Evolutionary conservation across 345 rosid species (phyloP), one percentile per base, ranked within the genome.

Genomic region (Salix arbutifolia): DNA sequence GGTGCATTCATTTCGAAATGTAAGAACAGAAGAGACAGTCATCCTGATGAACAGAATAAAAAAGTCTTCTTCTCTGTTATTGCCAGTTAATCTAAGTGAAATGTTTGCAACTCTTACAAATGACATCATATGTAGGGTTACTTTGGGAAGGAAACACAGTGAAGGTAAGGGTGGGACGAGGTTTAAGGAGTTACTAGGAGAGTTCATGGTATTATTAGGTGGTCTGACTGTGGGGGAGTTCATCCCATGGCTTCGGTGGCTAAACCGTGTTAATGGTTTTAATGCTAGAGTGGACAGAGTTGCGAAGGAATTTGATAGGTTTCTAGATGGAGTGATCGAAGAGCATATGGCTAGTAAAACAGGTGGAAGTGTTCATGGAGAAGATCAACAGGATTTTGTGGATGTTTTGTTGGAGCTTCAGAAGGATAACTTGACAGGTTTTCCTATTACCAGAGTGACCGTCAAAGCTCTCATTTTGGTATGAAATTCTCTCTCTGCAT

Each of bases 231-330:
- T 86, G 0, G 91, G 92, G 21, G 90, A 84, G 42, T 90, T 66
- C 70, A 74, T 92, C 50, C 93, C 92, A 28, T 86, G 87, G 83
- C 87, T 90, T 35, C 81, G 77, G 16, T 89, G 91, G 92, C 31
- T 86, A 8, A 83, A 78, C 66, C 21, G 61, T 77, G 18, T 84
- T 2, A 86, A 62, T 52, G 84, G 84, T 1, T 26, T 84, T 53
- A 42, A 84, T n/a, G 56, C 42, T 5, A 84, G 58, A 35, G 81
- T 70, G 25, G 77, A 81, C 48, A 68, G 44, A 70, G 81, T 82
- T 17, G 53, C 69, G 6, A 71, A 56, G 68, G 82, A 79, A 74
- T 61, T 79, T 14, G 85, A 85, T 46, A 30, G 44, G 18, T 85
- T 85, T 60, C 68, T 82, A 3, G 76, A 77, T 2, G 58, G 37